These are phyloP conservation scores for Sordaria brevicollis DNA, from an alignment of 495 filamentous ascomycete species.

Conservation along the genomic window DNA sequence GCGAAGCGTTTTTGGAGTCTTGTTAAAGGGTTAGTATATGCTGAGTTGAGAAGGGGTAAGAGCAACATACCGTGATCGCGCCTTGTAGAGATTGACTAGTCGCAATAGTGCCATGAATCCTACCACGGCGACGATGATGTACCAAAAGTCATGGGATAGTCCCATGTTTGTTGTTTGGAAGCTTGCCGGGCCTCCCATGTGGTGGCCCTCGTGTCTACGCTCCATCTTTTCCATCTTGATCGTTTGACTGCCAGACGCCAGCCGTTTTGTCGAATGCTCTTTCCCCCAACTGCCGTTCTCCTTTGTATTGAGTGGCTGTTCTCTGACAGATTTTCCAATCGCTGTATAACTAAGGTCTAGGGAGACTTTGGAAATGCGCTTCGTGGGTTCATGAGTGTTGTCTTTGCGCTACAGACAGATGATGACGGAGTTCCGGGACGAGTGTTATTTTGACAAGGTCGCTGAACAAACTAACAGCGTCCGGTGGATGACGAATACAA, in stretches of 20 bases:
- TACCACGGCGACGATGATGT: slow-evolving; percentile 34
- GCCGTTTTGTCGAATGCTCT: background rate
- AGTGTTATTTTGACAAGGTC: background rate
- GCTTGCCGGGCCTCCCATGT: slow-evolving; percentile 8
- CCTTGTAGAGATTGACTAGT: slow-evolving; percentile 26
- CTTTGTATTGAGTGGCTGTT: background rate
- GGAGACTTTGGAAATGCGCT: background rate
- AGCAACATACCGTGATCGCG: slow-evolving; percentile 20
- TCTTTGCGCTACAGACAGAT: background rate
- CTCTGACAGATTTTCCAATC: background rate
- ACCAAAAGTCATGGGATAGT: slow-evolving; percentile 40
- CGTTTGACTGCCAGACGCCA: background rate
- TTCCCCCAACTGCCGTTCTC: background rate
- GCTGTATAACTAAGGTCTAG: background rate
- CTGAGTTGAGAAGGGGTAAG: background rate
- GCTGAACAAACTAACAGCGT: background rate
- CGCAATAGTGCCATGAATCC: slow-evolving; percentile 26
- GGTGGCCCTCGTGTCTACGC: slow-evolving; percentile 4
- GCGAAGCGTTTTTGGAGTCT: slow-evolving; percentile 29
- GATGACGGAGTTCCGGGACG: background rate
- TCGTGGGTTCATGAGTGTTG: background rate
- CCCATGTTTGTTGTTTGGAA: slow-evolving; percentile 29
- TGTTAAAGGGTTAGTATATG: background rate
- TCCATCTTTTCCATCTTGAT: slow-evolving; percentile 17
- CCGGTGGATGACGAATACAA: background rate